Evolutionary conservation across 768 basidiomycete genomes (phyloP).

Genomic region (Wakefieldia striispora): DNA sequence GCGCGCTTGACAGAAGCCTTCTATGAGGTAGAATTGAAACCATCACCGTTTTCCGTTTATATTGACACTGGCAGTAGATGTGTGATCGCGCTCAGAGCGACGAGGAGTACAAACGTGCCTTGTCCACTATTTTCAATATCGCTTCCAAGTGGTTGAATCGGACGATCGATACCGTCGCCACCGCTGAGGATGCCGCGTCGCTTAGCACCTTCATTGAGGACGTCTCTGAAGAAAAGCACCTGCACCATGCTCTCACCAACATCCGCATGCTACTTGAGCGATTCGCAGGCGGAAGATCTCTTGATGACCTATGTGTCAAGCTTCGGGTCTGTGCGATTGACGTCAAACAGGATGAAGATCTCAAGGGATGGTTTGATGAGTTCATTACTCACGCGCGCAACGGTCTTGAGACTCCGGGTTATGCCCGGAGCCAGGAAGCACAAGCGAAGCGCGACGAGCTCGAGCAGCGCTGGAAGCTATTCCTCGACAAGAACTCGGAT

Average conservation of each 20-base stretch:
- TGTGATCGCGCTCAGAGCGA: slow-evolving; percentile 65
- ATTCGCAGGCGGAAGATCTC: slow-evolving; percentile 44
- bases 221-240: slow-evolving; percentile 60
- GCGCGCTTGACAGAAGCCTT: slow-evolving; percentile 50
- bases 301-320: slow-evolving; percentile 46
- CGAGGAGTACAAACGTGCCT: slow-evolving; percentile 52
- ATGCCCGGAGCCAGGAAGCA: slow-evolving; percentile 49
- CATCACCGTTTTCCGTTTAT: no score
- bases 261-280: slow-evolving; percentile 49
- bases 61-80: slow-evolving; percentile 38
- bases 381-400: slow-evolving; percentile 46
- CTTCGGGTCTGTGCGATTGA: slow-evolving; percentile 45
- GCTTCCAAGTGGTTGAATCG: slow-evolving; percentile 56
- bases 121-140: slow-evolving; percentile 56
- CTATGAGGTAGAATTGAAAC: slow-evolving; percentile 40
- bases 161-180: slow-evolving; percentile 48
- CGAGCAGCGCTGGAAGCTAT: slow-evolving; percentile 45
- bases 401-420: slow-evolving; percentile 50
- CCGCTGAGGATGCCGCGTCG: slow-evolving; percentile 41
- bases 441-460: slow-evolving; percentile 42
- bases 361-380: slow-evolving; percentile 55
- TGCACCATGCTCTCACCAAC: slow-evolving; percentile 48
- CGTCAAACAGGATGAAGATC: slow-evolving; percentile 50
- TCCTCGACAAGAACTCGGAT: slow-evolving; percentile 45
- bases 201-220: slow-evolving; percentile 60